Evolutionary conservation across 495 filamentous ascomycete genomes (phyloP), one percentile per base, ranked within the genome.

Genomic region (Hypoxylon fragiforme): DNA sequence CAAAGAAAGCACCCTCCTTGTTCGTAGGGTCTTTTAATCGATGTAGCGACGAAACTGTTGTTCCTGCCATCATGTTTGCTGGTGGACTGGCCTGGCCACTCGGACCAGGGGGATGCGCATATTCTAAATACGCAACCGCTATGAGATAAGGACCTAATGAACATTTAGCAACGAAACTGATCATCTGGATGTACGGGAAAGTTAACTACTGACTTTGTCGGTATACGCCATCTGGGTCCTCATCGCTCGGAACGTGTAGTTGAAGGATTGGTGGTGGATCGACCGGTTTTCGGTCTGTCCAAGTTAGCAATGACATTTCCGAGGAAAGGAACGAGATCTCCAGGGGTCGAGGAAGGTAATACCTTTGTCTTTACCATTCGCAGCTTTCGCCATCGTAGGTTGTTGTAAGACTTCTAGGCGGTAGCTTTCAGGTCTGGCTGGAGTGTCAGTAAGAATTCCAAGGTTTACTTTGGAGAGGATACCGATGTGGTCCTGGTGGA

Each of bases 261-360:
- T 96, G 89, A 21, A 97, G 79, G 65, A 97, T 90, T 44, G 94
- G 94, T 18, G 92, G 94, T 38, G 94, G 94, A 66, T 98, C 94
- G 65, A 98, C 85, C 2, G 94, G 91, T 70, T 95, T 96, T 59
- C 94, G 87, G 60, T 91, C 94, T 95, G 73, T 20, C 50, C 16
- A 15, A 20, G 45, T 57, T 13, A 48, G 54, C n/a, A 41, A 35
- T 24, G 12, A n/a, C n/a, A n/a, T n/a, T 19, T 18, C 3, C 20
- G 28, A 28, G 8, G 26, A 39, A 31, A 45, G 13, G 20, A 13
- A 32, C 3, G 9, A 13, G 20, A 39, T 4, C n/a, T 28, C 9
- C 9, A 38, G 32, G 30, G 20, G 35, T 26, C 19, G 9, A 49
- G 35, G 3, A 8, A 9, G 22, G 11, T 28, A 40, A 30, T 53